phyloP scores from a whole-genome alignment of 2,329 filamentous ascomycete genomes.

The Penicillium verrucosum region DNA sequence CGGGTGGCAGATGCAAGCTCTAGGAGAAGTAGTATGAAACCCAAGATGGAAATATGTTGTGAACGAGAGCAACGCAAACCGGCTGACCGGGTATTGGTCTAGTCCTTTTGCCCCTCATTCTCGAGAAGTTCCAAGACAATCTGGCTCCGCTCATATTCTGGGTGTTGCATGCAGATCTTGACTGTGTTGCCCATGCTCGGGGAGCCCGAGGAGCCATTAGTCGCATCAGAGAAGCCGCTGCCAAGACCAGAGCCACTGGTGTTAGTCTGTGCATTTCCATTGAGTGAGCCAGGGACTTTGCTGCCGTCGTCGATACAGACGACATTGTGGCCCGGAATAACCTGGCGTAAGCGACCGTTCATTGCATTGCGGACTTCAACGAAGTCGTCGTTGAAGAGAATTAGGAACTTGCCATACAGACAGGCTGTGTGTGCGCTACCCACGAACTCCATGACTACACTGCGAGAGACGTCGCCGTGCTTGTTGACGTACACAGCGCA shows the following conservation, averaged over 20 bases:
- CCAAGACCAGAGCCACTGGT: constrained; percentile 25
- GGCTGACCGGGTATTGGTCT: neutral
- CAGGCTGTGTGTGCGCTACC: constrained; percentile 84
- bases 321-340: constrained; percentile 88
- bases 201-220: constrained; percentile 33
- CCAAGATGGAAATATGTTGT: neutral
- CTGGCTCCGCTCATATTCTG: constrained; percentile 77
- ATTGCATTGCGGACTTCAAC: constrained; percentile 96
- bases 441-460: constrained; percentile 98
- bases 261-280: constrained; percentile 37
- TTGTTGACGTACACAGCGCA: constrained; percentile 98
- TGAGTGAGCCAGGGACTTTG: constrained; percentile 36
- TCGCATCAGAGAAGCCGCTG: constrained; percentile 34
- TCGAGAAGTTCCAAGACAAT: constrained; percentile 88
- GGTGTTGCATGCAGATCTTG: constrained; percentile 94
- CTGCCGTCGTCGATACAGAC: constrained; percentile 80
- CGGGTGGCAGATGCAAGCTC: neutral
- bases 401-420: constrained; percentile 84
- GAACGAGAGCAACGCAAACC: neutral
- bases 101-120: constrained; percentile 75
- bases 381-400: constrained; percentile 94
- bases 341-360: constrained; percentile 88
- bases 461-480: constrained; percentile 89
- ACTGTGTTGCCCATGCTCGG: constrained; percentile 66
- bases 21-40: neutral